Percentiles rank a stretch among this genome's conserved stretches.
Conservation (phyloP, 225 moss, liverwort and hornwort genomes). For the Bryum argenteum region DNA sequence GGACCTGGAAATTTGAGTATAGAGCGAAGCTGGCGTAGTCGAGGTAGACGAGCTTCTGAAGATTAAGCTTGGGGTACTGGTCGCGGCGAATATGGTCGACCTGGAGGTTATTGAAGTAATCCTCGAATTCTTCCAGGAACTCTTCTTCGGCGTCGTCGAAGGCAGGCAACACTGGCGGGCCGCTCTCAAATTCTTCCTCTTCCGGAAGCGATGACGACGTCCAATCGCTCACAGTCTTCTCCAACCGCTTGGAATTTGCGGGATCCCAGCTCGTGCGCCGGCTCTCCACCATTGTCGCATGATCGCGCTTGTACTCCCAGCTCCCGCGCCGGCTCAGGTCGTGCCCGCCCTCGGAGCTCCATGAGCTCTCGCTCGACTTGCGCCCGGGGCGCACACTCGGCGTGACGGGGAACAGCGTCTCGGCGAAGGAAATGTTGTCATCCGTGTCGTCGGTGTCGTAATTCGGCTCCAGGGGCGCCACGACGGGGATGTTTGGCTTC, state of each 20-base stretch:
- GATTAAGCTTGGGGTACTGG: conserved; percentile 80
- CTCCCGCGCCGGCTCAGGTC: conserved; percentile 24
- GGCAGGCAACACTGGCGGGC: conserved; percentile 63
- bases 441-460: conserved; percentile 52
- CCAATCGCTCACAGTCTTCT: conserved; percentile 47
- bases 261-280: conserved; percentile 36
- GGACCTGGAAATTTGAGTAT: conserved; percentile 76
- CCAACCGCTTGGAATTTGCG: conserved; percentile 23
- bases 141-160: conserved; percentile 87
- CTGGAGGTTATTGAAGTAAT: conserved; percentile 72
- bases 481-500: conserved; percentile 3
- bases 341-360: conserved; percentile 24
- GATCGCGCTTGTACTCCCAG: conserved; percentile 34
- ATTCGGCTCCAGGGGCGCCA: conserved; percentile 2
- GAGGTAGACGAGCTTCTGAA: conserved; percentile 77
- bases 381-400: conserved; percentile 18
- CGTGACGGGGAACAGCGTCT: conserved; percentile 53
- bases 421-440: conserved; percentile 47
- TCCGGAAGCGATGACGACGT: conserved; percentile 59
- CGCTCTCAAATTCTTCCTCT: conserved; percentile 63
- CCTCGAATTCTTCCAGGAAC: conserved; percentile 85
- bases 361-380: conserved; percentile 39
- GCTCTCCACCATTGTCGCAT: conserved; percentile 17
- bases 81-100: conserved; percentile 81
- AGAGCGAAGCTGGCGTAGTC: conserved; percentile 87